Percentiles rank a stretch among this genome's conserved stretches.
Conservation (phyloP, 2,329 filamentous ascomycete species). For the Westerdykella ornata region DNA sequence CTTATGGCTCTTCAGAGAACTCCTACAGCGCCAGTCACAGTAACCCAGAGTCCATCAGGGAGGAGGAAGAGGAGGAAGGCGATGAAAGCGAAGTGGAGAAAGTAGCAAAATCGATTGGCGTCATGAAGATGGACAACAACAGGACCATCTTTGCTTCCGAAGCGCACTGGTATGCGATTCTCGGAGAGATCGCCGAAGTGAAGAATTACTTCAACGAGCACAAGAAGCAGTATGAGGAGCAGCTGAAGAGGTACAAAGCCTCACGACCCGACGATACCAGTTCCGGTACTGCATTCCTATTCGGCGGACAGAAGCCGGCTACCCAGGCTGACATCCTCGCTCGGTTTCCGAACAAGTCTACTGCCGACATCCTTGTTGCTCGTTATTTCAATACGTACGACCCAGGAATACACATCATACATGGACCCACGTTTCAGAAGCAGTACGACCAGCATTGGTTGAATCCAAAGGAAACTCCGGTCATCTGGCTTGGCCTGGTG, state of each 20-base stretch:
- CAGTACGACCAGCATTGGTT: conserved; percentile 63
- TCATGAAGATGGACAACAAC: conserved; percentile 49
- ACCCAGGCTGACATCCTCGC: conserved; percentile 71
- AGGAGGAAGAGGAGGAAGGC: conserved; percentile 47
- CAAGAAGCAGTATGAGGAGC: conserved; percentile 81
- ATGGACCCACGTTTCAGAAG: conserved; percentile 70
- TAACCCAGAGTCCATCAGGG: conserved; percentile 51
- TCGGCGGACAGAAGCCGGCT: conserved; percentile 63
- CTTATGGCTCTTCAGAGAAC: conserved; percentile 25
- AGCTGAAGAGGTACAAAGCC: conserved; percentile 67
- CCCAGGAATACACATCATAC: conserved; percentile 52
- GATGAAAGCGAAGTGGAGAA: conserved; percentile 58
- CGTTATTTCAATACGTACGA: conserved; percentile 85
- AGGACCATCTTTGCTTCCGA: conserved; percentile 46
- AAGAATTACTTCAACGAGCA: conserved; percentile 82
- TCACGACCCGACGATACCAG: conserved; percentile 54
- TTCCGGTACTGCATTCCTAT: conserved; percentile 66
- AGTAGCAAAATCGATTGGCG: conserved; percentile 46
- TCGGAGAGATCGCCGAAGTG: conserved; percentile 72
- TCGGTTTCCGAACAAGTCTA: conserved; percentile 71
- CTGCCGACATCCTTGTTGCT: conserved; percentile 75
- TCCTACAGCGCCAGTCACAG: conserved; percentile 47
- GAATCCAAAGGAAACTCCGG: conserved; percentile 62
- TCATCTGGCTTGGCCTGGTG: conserved; percentile 72
- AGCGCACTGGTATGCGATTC: conserved; percentile 48